Conservation (phyloP, 805 yeast genomes). For the Candida railenensis region DNA sequence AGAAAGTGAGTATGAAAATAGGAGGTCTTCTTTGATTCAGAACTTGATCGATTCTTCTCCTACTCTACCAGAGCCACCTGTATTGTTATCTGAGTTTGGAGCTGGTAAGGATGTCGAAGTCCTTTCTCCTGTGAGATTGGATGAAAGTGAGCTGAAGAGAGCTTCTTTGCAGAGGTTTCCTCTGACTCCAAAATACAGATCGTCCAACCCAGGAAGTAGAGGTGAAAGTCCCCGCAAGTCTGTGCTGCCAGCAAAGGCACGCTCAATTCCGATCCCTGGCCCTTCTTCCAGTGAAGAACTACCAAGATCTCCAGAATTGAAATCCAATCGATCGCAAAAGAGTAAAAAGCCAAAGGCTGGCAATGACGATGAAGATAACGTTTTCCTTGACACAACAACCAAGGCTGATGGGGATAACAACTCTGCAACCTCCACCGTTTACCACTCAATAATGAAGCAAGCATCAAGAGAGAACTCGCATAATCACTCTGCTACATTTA, state of each 20-base stretch:
- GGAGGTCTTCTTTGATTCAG: conserved; percentile 34
- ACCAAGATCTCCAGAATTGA: background rate
- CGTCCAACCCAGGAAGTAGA: conserved; percentile 20
- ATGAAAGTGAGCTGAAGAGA: conserved; percentile 8
- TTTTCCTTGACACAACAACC: conserved; percentile 27
- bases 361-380: conserved; percentile 27
- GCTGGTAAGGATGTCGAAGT: conserved; percentile 6
- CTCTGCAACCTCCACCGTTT: conserved; percentile 29
- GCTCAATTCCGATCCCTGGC: background rate
- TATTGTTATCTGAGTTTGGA: conserved; percentile 36
- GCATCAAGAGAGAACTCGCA: conserved; percentile 15
- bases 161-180: conserved; percentile 41
- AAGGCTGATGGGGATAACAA: conserved; percentile 11
- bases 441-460: conserved; percentile 24
- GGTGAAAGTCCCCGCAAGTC: conserved; percentile 11
- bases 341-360: conserved; percentile 6
- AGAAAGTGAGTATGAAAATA: conserved; percentile 10
- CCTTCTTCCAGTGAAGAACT: background rate
- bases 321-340: background rate
- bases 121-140: conserved; percentile 13
- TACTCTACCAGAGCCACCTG: conserved; percentile 44
- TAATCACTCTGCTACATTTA: conserved; percentile 25
- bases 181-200: conserved; percentile 45
- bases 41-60: conserved; percentile 41
- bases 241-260: background rate